Conservation (phyloP, 768 basidiomycete genomes). For the Termitomyces sp. region DNA sequence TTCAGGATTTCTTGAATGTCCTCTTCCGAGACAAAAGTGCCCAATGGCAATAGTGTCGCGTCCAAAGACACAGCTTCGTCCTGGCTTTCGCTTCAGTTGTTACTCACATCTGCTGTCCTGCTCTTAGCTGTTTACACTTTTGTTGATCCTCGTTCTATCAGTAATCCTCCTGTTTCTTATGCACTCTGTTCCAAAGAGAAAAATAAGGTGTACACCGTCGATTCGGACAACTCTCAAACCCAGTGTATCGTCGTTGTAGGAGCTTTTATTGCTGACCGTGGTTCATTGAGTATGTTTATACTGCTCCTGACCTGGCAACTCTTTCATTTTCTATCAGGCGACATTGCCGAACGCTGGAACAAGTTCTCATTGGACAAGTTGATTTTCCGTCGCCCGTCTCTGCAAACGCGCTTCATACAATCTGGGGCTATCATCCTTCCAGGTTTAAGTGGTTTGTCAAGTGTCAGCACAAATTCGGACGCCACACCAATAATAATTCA, state of each 20-base stretch:
- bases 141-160: constrained; percentile 4
- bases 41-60: background rate
- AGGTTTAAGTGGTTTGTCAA: constrained; percentile 60
- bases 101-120: constrained; percentile 3
- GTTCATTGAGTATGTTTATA: constrained; percentile 44
- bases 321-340: constrained; percentile 24
- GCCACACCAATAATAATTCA: constrained; percentile 5
- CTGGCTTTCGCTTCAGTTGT: background rate
- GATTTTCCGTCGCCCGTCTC: constrained; percentile 16
- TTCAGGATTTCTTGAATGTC: background rate
- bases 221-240: constrained; percentile 39
- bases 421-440: constrained; percentile 62
- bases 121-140: constrained; percentile 9
- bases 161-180: constrained; percentile 26
- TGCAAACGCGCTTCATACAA: constrained; percentile 43
- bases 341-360: constrained; percentile 36
- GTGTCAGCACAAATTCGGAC: background rate
- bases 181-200: constrained; percentile 56
- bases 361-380: constrained; percentile 15
- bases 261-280: constrained; percentile 44
- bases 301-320: background rate
- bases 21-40: background rate
- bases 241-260: constrained; percentile 62
- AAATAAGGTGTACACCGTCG: constrained; percentile 61
- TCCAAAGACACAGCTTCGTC: background rate